Evolutionary conservation across 2,329 filamentous ascomycete genomes (phyloP), one percentile per base, ranked within the genome.

Genomic region (Coniochaeta ligniaria): DNA sequence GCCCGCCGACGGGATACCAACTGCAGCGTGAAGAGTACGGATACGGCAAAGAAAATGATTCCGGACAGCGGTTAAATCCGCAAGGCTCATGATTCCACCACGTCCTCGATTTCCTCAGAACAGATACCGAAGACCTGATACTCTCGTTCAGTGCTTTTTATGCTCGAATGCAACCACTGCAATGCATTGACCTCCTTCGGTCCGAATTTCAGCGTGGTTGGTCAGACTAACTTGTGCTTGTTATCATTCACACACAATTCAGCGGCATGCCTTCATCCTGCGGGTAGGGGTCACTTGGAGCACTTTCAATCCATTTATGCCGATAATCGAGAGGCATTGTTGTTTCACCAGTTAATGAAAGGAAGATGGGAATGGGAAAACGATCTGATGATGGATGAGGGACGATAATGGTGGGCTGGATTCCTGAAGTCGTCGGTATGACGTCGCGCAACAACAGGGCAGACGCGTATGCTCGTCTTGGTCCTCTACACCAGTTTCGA

Each of bases 41-140:
- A 87, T 66, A 88, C 85, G 50, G 85, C 85, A 43, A 87, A 86
- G 73, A 85, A 85, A 69, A 69, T 84, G 20, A 64, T 73, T n/a
- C 3, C 14, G 26, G 47, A 52, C 2, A 31, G 24, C 14, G 6
- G 14, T 17, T 24, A 16, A 14, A 22, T 52, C 5, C 47, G 22
- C 24, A 16, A 28, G n/a, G 47, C 47, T 52, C 47, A 52, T 17
- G 47, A 52, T n/a, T n/a, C 14, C 6, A 12, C 20, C 12, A 47
- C 47, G 12, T 22, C 47, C 6, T 26, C 16, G 6, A 28, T 31
- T 6, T 2, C 47, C 5, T 28, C 26, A 11, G 47, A 52, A 17
- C 11, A 52, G 24, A 17, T 6, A 24, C 3, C 12, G 24, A 47
- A 45, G 28, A 36, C 35, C n/a, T 8, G 35, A 36, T 9, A 12